phyloP scores from a whole-genome alignment of 352 stramenopile species.

The Phytophthora cactorum region DNA sequence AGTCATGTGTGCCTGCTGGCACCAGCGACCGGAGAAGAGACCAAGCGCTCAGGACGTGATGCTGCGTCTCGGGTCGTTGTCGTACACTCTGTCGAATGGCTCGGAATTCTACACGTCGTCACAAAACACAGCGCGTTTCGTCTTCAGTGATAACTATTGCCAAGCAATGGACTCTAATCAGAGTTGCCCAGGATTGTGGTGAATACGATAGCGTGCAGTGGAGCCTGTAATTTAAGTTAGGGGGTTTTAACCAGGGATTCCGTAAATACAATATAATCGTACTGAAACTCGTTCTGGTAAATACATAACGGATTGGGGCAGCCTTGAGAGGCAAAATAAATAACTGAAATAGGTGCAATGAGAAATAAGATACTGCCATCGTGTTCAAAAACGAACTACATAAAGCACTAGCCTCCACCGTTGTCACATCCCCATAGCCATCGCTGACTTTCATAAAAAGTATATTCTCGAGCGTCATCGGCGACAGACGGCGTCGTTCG shows the following conservation, averaged over 20 bases:
- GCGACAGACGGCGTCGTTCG: too few relatives aligned
- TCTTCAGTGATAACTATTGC: constrained; percentile 81
- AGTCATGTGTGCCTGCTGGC: constrained; percentile 67
- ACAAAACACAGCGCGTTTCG: constrained; percentile 48
- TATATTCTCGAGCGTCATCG: too few relatives aligned
- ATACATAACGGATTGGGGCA: too few relatives aligned
- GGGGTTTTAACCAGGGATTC: not conserved
- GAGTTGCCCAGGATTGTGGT: constrained; percentile 47
- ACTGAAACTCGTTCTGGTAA: too few relatives aligned
- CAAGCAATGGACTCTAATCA: constrained; percentile 69
- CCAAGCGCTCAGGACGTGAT: constrained; percentile 73
- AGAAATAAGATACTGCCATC: too few relatives aligned
- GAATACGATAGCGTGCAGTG: constrained; percentile 5
- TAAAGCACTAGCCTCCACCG: too few relatives aligned
- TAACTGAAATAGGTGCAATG: too few relatives aligned
- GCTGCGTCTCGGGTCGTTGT: constrained; percentile 65
- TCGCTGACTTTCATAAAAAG: too few relatives aligned
- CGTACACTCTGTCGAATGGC: constrained; percentile 54
- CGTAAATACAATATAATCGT: too few relatives aligned
- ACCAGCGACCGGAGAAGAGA: constrained; percentile 56
- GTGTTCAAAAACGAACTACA: too few relatives aligned
- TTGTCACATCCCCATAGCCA: too few relatives aligned
- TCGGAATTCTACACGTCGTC: constrained; percentile 39
- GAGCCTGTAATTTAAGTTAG: constrained; percentile 23
- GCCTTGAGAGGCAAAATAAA: too few relatives aligned